A percentile compares a stretch with the other conserved stretches of the same genome.
These are phyloP conservation scores for Echites panduratus DNA, from an alignment of 257 asterid genomes.

Conservation along the genomic window DNA sequence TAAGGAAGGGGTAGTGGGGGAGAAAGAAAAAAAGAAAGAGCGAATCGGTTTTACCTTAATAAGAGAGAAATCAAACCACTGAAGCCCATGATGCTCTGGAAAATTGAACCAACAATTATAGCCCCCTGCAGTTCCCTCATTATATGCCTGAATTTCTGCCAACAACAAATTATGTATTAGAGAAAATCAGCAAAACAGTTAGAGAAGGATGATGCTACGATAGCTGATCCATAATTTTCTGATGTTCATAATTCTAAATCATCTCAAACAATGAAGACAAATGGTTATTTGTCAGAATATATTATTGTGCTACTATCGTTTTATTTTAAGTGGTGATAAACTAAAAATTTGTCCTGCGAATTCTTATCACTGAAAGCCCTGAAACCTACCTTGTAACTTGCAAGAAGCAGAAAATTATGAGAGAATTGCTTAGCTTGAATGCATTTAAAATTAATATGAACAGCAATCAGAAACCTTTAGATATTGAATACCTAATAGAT, in stretches of 20 bases:
- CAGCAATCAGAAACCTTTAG: neutral
- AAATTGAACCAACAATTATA: slow-evolving; percentile 74
- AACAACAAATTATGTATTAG: slow-evolving; percentile 18
- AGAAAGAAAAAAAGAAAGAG: neutral
- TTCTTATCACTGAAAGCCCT: neutral
- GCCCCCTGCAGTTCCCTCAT: slow-evolving; percentile 99
- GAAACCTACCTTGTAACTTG: neutral
- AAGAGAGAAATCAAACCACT: slow-evolving; percentile 86
- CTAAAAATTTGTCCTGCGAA: neutral
- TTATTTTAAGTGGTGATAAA: neutral
- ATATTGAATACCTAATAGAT: neutral
- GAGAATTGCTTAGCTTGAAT: neutral
- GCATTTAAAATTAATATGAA: neutral
- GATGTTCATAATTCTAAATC: neutral
- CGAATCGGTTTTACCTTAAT: slow-evolving; percentile 48
- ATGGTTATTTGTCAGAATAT: neutral
- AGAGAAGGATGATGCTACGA: neutral
- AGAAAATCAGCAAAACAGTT: slow-evolving; percentile 4
- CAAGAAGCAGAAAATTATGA: neutral
- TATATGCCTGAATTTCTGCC: slow-evolving; percentile 82
- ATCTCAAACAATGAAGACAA: neutral
- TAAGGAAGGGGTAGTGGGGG: neutral
- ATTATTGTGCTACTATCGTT: neutral
- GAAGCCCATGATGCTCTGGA: slow-evolving; percentile 86
- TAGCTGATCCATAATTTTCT: neutral